phyloP scores from a whole-genome alignment of 257 asterid species.

The Galeopsis tetrahit region DNA sequence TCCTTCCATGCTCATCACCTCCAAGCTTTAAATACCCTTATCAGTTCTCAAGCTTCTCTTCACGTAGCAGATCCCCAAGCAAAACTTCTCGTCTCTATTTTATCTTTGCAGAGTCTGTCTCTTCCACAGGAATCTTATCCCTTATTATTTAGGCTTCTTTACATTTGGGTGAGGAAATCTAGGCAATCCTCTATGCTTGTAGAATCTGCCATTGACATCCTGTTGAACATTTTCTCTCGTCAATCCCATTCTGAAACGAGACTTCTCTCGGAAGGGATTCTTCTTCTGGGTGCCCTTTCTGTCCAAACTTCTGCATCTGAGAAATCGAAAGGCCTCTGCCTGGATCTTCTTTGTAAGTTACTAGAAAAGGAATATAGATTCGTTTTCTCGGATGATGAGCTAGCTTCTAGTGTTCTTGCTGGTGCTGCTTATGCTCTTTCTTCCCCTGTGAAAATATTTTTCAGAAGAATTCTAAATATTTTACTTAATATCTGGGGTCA shows the following conservation, averaged over 20 bases:
- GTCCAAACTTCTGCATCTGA: conserved; percentile 59
- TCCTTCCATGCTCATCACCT: conserved; percentile 60
- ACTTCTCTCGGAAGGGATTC: conserved; percentile 71
- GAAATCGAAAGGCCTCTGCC: conserved; percentile 63
- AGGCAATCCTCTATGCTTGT: conserved; percentile 62
- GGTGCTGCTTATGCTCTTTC: conserved; percentile 87
- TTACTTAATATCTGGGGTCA: conserved; percentile 68
- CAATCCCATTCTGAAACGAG: conserved; percentile 42
- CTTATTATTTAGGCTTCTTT: conserved; percentile 70
- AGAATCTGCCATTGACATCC: conserved; percentile 58
- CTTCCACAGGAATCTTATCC: conserved; percentile 71
- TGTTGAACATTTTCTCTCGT: conserved; percentile 48
- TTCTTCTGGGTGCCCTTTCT: conserved; percentile 80
- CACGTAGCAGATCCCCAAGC: conserved; percentile 96
- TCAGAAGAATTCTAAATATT: conserved; percentile 53
- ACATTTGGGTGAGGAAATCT: conserved; percentile 85
- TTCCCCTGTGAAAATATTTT: conserved; percentile 51
- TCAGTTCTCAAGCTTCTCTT: conserved; percentile 61
- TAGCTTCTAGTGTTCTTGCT: conserved; percentile 62
- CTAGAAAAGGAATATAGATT: conserved; percentile 54
- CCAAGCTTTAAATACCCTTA: conserved; percentile 64
- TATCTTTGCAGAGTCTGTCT: conserved; percentile 56
- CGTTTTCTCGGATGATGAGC: conserved; percentile 54
- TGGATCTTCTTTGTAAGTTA: conserved; percentile 67
- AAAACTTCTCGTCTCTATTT: conserved; percentile 67